Conservation (phyloP, 148 eudicot species). For the Agrostemma githago region DNA sequence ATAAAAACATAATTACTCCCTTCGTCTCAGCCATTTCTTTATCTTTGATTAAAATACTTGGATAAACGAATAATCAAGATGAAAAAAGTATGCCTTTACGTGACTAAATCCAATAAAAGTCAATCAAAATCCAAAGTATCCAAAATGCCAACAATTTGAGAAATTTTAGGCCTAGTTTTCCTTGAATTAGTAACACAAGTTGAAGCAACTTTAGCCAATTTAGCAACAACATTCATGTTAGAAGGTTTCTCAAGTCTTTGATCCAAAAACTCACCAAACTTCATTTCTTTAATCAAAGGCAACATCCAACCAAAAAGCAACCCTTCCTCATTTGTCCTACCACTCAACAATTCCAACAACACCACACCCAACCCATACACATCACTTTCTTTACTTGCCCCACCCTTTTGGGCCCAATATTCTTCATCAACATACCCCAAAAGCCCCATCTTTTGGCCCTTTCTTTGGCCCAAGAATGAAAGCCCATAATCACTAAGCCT, state of each 20-base stretch:
- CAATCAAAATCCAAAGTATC: constrained; percentile 43
- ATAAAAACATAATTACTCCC: neutral
- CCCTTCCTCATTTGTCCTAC: constrained; percentile 57
- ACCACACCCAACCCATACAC: constrained; percentile 85
- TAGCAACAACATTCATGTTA: constrained; percentile 48
- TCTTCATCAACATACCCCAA: constrained; percentile 86
- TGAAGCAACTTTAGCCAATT: constrained; percentile 72
- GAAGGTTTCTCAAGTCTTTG: constrained; percentile 47
- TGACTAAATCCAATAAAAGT: neutral
- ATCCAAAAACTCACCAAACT: constrained; percentile 60
- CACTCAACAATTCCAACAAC: constrained; percentile 78
- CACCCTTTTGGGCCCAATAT: constrained; percentile 47
- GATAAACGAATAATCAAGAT: no score
- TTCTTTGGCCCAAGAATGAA: constrained; percentile 47
- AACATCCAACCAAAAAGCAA: constrained; percentile 68
- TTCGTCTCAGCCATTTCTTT: no score
- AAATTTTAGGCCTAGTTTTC: constrained; percentile 55
- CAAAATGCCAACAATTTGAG: constrained; percentile 62
- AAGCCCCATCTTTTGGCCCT: constrained; percentile 30
- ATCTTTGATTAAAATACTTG: no score
- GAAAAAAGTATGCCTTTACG: no score
- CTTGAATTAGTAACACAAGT: constrained; percentile 86
- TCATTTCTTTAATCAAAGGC: constrained; percentile 81
- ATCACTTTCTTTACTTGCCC: constrained; percentile 78
- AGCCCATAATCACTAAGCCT: constrained; percentile 80